Conservation (phyloP, 1,284 basidiomycete genomes). For the Violaceomyces palustris region DNA sequence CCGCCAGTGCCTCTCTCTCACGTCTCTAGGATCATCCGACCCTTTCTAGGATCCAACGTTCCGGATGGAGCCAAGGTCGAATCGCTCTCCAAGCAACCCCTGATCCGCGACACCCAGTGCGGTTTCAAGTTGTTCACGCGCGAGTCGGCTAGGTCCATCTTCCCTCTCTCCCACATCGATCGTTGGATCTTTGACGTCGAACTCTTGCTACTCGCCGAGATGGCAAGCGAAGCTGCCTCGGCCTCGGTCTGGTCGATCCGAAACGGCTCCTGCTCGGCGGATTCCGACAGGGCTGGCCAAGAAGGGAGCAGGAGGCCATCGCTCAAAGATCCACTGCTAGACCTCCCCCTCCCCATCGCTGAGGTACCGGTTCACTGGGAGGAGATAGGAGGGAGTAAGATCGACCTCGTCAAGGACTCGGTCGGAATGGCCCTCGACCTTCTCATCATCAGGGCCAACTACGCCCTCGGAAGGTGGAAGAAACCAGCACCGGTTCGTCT, state of each 20-base stretch:
- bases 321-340: not conserved
- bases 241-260: not conserved
- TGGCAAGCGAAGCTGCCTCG: constrained; percentile 12
- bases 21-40: too few relatives aligned
- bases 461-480: constrained; percentile 64
- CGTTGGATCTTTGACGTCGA: constrained; percentile 93
- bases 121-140: constrained; percentile 84
- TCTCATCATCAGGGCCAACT: constrained; percentile 74
- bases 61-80: too few relatives aligned
- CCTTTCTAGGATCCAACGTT: too few relatives aligned
- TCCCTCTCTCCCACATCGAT: constrained; percentile 59
- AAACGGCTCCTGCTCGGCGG: not conserved
- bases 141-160: constrained; percentile 69
- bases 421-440: constrained; percentile 83
- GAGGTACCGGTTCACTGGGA: constrained; percentile 88
- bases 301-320: not conserved
- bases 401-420: constrained; percentile 75
- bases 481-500: too few relatives aligned
- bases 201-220: constrained; percentile 71
- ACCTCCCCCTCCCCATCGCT: constrained; percentile 62
- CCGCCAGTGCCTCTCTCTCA: constrained; percentile 37
- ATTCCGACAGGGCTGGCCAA: not conserved
- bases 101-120: constrained; percentile 89
- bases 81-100: constrained; percentile 60
- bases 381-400: constrained; percentile 84